Base-by-base conservation (phyloP, 495 filamentous ascomycete species). In the Ramalina peruviana region DNA sequence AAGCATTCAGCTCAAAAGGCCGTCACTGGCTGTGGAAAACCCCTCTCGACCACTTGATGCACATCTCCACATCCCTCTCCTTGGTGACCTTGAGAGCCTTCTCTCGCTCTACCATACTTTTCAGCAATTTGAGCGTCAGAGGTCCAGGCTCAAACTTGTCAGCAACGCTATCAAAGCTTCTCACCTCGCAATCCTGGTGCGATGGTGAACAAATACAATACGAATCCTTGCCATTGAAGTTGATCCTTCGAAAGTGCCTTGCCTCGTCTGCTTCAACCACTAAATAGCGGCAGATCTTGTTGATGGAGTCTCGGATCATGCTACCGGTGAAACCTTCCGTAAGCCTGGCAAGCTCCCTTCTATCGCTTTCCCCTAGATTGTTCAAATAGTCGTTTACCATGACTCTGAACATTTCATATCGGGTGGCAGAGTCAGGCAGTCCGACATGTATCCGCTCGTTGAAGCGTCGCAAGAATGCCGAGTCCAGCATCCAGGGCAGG, bases 401-500 rank as follows among this genome's bases (percentile, higher is more conserved):
- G 37, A 40, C 2, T 19, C 6, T 40, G 37, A 43, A 36, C 16
- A 43, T 50, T 39, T 36, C 48, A 4, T n/a, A 3, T 15, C 48
- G 36, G 16, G 40, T 23, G 2, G 3, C 17, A n/a, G 26, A 13
- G 5, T 4, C 17, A 12, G 48, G 48, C 15, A 50, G 21, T 10
- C 19, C 48, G 4, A 50, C 7, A 13, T 50, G 48, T 3, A 50
- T 42, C 23, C 19, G 19, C 4, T 42, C 20, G 10, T 42, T 19
- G 27, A 50, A 50, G 9, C 48, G 30, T 19, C 38, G 48, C 12
- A 40, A 17, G 39, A 50, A 43, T 27, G 37, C 36, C 40, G 39
- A 16, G 39, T 43, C 48, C n/a, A 50, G 36, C 7, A 25, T 30
- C 48, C 48, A 50, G 15, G 48, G 48, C 30, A 50, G 48, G 36